A percentile compares a stretch with the other conserved stretches of the same genome.
Evolutionary conservation across 441 rosid species (phyloP).

Genomic region (Metrosideros polymorpha): DNA sequence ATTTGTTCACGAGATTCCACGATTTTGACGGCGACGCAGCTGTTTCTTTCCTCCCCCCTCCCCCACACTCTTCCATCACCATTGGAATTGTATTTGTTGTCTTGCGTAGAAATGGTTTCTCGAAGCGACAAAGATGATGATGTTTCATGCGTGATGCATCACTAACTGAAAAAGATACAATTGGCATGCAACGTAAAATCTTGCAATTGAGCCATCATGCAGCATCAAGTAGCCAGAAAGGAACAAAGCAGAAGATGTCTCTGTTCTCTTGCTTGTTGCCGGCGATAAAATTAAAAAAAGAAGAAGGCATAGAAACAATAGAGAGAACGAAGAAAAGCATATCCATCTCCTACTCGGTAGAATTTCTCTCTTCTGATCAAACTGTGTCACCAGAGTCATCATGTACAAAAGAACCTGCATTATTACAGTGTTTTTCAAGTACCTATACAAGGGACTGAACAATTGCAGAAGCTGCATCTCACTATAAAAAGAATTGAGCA

Average conservation of each 20-base stretch:
- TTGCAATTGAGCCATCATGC: not conserved
- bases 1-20: not conserved
- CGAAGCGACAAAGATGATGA: not conserved
- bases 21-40: fast-evolving
- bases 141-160: not conserved
- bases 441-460: not conserved
- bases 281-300: not conserved
- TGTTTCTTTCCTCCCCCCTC: not conserved
- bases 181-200: not conserved
- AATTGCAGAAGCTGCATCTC: not conserved
- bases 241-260: not conserved
- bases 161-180: not conserved
- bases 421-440: not conserved
- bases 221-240: not conserved
- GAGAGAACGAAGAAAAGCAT: not conserved
- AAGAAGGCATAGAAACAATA: not conserved
- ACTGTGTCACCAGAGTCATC: not conserved
- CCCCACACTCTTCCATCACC: not conserved
- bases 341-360: not conserved
- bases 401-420: not conserved
- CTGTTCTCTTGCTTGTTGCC: not conserved
- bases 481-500: not conserved
- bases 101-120: not conserved
- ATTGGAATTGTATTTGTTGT: not conserved
- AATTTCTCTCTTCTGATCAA: not conserved